A percentile compares a stretch with the other conserved stretches of the same genome.
phyloP scores from a whole-genome alignment of 1,284 basidiomycete species.

The Ustilago bromivora region DNA sequence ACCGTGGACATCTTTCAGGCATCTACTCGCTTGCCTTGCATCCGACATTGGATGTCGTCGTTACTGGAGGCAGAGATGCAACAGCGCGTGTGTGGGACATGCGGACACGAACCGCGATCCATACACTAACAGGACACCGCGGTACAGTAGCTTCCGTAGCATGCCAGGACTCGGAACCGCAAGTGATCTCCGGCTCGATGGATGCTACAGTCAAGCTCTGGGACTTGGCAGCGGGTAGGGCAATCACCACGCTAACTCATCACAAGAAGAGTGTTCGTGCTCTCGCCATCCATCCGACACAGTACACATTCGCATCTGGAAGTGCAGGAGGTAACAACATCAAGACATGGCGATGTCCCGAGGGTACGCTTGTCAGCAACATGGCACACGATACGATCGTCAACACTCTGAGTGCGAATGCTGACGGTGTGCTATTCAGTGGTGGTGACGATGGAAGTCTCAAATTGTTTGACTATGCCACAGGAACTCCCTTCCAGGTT shows the following conservation, averaged over 20 bases:
- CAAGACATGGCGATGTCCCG: conserved; percentile 99
- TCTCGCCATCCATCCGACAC: conserved; percentile 91
- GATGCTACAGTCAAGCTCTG: conserved; percentile 95
- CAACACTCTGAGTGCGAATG: conserved; percentile 92
- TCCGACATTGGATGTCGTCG: conserved; percentile 93
- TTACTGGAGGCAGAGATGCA: conserved; percentile 93
- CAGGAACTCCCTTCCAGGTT: conserved; percentile 93
- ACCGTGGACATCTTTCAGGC: conserved; percentile 96
- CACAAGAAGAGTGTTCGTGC: conserved; percentile 97
- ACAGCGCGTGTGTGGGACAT: conserved; percentile 99
- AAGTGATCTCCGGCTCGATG: conserved; percentile 98
- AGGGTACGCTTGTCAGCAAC: conserved; percentile 95
- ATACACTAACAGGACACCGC: conserved; percentile 91
- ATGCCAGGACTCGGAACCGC: conserved; percentile 95
- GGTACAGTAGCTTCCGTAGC: conserved; percentile 93
- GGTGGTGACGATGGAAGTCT: conserved; percentile 72
- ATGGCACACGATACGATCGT: conserved; percentile 95
- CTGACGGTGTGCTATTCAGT: conserved; percentile 96
- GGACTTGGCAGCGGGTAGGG: conserved; percentile 98
- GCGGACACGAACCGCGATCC: conserved; percentile 95
- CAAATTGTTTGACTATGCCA: conserved; percentile 79
- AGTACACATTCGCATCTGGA: conserved; percentile 88
- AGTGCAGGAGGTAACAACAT: conserved; percentile 97
- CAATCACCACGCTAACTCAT: conserved; percentile 93
- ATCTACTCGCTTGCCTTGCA: conserved; percentile 85